Conservation (phyloP, 441 rosid species). For the Raphanus hybrid region DNA sequence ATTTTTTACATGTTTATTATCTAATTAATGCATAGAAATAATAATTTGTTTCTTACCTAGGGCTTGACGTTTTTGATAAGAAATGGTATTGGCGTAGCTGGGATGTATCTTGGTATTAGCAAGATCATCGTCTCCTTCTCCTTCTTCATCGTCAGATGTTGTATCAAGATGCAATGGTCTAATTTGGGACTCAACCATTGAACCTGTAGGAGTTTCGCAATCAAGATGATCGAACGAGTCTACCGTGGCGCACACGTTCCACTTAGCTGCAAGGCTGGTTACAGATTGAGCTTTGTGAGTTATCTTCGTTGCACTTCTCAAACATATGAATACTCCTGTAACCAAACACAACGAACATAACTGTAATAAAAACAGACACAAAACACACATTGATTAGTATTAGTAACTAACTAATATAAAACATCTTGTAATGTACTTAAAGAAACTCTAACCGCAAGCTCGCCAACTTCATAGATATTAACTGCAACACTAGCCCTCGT, state of each 20-base stretch:
- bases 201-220: conserved; percentile 63
- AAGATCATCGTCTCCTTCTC: conserved; percentile 68
- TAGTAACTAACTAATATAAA: neutral
- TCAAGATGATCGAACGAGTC: conserved; percentile 64
- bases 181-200: conserved; percentile 27
- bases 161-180: conserved; percentile 44
- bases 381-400: neutral
- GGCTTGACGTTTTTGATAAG: conserved; percentile 88
- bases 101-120: conserved; percentile 67
- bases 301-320: conserved; percentile 86
- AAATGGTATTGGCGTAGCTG: conserved; percentile 67
- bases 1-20: neutral
- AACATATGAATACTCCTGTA: conserved; percentile 79
- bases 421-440: neutral
- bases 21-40: neutral
- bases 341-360: conserved; percentile 80
- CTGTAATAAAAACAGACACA: conserved; percentile 43
- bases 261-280: conserved; percentile 84
- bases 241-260: conserved; percentile 89
- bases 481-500: conserved; percentile 56
- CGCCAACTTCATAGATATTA: conserved; percentile 85
- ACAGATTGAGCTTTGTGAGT: conserved; percentile 84
- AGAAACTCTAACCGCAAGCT: conserved; percentile 44
- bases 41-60: conserved; percentile 50
- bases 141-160: conserved; percentile 66